Percentiles rank a stretch among this genome's conserved stretches.
phyloP scores from a whole-genome alignment of 148 eudicot species.

The Chenopodium quinoa region DNA sequence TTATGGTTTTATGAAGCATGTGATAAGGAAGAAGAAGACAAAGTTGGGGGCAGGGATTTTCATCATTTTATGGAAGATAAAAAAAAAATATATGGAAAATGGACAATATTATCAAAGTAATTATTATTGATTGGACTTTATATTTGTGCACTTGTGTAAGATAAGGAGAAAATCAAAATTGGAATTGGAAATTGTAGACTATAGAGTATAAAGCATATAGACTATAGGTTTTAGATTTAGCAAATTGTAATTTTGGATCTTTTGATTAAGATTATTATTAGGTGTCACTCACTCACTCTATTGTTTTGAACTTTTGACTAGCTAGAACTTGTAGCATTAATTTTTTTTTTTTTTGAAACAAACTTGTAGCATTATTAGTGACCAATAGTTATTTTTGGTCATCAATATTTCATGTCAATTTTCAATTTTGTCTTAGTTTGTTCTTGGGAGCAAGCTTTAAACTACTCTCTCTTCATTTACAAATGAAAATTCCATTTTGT shows the following conservation, averaged over 20 bases:
- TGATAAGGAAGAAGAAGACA: conserved; percentile 20
- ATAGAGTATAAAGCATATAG: not conserved
- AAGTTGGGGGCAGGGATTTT: conserved; percentile 15
- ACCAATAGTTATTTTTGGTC: not conserved
- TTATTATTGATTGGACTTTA: conserved; percentile 27
- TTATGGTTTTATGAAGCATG: conserved; percentile 16
- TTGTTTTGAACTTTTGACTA: not conserved
- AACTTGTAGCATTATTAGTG: not conserved
- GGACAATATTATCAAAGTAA: conserved; percentile 9
- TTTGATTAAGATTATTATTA: not conserved
- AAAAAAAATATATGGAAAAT: not conserved
- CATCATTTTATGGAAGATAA: conserved; percentile 15
- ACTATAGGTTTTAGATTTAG: not conserved
- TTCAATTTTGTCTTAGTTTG: not conserved
- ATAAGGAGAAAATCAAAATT: conserved; percentile 10
- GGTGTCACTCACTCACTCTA: not conserved
- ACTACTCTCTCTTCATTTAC: too few species aligned
- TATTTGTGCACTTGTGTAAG: conserved; percentile 20
- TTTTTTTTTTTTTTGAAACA: too few species aligned
- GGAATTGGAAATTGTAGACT: conserved; percentile 5
- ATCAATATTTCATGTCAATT: not conserved
- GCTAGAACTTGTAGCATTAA: not conserved
- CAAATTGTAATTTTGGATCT: conserved; percentile 9
- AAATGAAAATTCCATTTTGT: too few species aligned
- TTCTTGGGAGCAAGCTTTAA: too few species aligned